Conservation (phyloP, 2,329 filamentous ascomycete genomes). For the Zymoseptoria passerinii region DNA sequence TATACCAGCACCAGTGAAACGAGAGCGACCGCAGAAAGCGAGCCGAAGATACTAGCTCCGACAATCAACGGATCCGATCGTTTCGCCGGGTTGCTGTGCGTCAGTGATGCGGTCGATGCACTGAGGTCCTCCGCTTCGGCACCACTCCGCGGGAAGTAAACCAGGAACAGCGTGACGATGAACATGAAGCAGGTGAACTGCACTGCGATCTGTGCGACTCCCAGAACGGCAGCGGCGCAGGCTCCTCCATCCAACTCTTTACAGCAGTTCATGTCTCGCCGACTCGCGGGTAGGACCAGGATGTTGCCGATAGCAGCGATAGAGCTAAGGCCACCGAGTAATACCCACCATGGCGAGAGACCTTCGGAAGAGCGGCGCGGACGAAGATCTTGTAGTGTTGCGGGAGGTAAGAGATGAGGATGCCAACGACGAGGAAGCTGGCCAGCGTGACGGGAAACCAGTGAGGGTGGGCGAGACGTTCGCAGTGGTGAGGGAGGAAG, state of each 20-base stretch:
- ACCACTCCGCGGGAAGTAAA: slow-evolving; percentile 63
- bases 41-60: slow-evolving; percentile 61
- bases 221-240: slow-evolving; percentile 76
- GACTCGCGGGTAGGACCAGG: slow-evolving; percentile 72
- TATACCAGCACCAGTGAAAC: slow-evolving; percentile 57
- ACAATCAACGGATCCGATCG: slow-evolving; percentile 75
- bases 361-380: slow-evolving; percentile 80
- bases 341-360: slow-evolving; percentile 89
- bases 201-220: slow-evolving; percentile 80
- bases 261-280: slow-evolving; percentile 79
- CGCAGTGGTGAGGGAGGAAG: slow-evolving; percentile 18
- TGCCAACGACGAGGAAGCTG: slow-evolving; percentile 68
- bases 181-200: slow-evolving; percentile 89
- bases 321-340: slow-evolving; percentile 87
- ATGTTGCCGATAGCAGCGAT: slow-evolving; percentile 85
- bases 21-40: slow-evolving; percentile 64
- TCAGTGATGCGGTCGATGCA: slow-evolving; percentile 34
- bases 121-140: slow-evolving; percentile 24
- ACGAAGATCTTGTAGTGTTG: slow-evolving; percentile 89
- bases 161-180: slow-evolving; percentile 85
- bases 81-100: slow-evolving; percentile 42
- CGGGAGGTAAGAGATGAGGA: slow-evolving; percentile 86
- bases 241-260: slow-evolving; percentile 70
- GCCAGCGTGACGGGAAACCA: slow-evolving; percentile 23
- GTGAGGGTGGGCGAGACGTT: slow-evolving; percentile 21